A percentile compares a stretch with the other conserved stretches of the same genome.
Conservation (phyloP, 331 rosid species). For the Pyrus hybrid region DNA sequence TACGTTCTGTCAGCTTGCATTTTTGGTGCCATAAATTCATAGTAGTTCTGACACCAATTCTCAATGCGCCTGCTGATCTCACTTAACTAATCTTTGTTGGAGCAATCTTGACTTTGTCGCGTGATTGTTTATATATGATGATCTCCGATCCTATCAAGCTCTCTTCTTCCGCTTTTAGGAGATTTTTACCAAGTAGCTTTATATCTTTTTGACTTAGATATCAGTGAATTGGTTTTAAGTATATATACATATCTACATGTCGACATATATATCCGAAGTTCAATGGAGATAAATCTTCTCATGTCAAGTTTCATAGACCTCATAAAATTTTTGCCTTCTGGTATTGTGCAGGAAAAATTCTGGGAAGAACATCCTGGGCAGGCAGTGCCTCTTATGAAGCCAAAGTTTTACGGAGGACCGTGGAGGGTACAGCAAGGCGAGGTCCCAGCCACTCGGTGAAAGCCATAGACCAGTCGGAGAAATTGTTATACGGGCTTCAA, state of each 20-base stretch:
- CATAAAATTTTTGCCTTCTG: not conserved
- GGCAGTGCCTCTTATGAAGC: constrained; percentile 77
- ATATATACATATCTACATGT: not conserved
- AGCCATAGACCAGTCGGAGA: not conserved
- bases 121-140: not conserved
- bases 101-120: not conserved
- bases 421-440: constrained; percentile 69
- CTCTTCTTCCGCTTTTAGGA: not conserved
- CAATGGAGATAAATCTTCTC: not conserved
- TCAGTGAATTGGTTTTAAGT: not conserved
- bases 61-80: not conserved
- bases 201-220: not conserved
- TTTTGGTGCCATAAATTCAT: not conserved
- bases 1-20: not conserved
- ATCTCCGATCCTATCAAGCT: not conserved
- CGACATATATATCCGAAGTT: not conserved
- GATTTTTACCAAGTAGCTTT: not conserved
- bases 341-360: constrained; percentile 65
- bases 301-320: not conserved
- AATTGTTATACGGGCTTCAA: not conserved
- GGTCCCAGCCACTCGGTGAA: constrained; percentile 31
- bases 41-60: not conserved
- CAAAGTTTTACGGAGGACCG: constrained; percentile 74
- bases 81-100: too few relatives aligned
- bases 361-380: constrained; percentile 96